phyloP scores from a whole-genome alignment of 805 yeast species.

The Wickerhamiella allomyrinae region DNA sequence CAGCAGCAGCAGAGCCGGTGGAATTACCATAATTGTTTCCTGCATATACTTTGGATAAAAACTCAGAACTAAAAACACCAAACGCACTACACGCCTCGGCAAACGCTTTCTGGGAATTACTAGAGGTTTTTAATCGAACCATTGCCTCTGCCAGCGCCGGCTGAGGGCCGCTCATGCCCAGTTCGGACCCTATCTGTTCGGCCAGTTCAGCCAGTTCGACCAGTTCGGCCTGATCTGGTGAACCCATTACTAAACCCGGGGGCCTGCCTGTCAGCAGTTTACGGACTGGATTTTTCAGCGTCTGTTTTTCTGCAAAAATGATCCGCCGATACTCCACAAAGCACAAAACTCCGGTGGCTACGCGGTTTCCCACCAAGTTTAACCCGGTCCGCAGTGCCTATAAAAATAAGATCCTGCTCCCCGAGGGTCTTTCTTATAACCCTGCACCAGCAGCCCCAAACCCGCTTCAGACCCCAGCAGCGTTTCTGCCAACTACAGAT shows the following conservation, averaged over 20 bases:
- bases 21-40: background rate
- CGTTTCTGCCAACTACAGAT: constrained; percentile 50
- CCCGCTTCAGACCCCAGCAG: constrained; percentile 46
- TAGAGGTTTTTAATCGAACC: background rate
- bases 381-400: constrained; percentile 50
- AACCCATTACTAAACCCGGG: no score
- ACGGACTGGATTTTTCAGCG: constrained; percentile 2
- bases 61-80: background rate
- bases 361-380: constrained; percentile 39
- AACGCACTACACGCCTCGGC: background rate
- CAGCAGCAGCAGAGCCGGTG: background rate
- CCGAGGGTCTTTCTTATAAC: constrained; percentile 45
- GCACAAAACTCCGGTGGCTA: constrained; percentile 12
- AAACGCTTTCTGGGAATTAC: background rate
- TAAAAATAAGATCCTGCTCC: constrained; percentile 43
- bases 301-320: background rate
- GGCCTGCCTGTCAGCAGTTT: no score
- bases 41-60: background rate
- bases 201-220: no score
- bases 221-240: no score
- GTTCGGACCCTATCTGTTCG: background rate
- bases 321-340: constrained; percentile 4
- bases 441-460: constrained; percentile 54
- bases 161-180: background rate
- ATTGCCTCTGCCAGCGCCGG: background rate